These are phyloP conservation scores for Fusarium tricinctum DNA, from an alignment of 2,329 filamentous ascomycete genomes.

Conservation along the genomic window DNA sequence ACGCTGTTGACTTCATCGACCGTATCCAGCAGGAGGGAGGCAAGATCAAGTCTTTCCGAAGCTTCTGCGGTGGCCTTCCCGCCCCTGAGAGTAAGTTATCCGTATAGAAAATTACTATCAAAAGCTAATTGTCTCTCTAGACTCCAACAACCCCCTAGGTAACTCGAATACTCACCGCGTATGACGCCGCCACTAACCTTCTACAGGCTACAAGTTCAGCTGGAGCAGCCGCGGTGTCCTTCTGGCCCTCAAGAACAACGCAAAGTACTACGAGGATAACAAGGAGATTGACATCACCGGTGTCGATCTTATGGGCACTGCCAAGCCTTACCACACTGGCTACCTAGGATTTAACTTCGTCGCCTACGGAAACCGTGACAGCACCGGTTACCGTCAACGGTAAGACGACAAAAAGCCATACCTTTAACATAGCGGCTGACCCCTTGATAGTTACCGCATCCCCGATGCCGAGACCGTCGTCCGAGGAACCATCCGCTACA, in stretches of 20 bases:
- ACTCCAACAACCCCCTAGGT: conserved; percentile 86
- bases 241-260: conserved; percentile 87
- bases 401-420: conserved; percentile 62
- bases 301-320: conserved; percentile 83
- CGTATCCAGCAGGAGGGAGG: conserved; percentile 89
- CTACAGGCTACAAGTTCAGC: conserved; percentile 74
- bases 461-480: conserved; percentile 93
- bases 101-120: background rate
- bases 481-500: conserved; percentile 85
- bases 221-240: conserved; percentile 80
- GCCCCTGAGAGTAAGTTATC: conserved; percentile 62
- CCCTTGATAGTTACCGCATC: conserved; percentile 68
- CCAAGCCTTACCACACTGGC: conserved; percentile 87
- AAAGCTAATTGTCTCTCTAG: conserved; percentile 39
- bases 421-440: background rate
- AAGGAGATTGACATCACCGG: conserved; percentile 74
- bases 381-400: conserved; percentile 85
- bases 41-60: conserved; percentile 85
- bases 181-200: background rate
- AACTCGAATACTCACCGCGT: background rate
- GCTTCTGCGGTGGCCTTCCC: conserved; percentile 86
- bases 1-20: conserved; percentile 89
- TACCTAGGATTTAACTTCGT: conserved; percentile 90
- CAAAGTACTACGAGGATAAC: conserved; percentile 85
- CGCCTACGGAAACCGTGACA: conserved; percentile 94